Evolutionary conservation across 768 basidiomycete genomes (phyloP).

Genomic region (Suillus plorans): DNA sequence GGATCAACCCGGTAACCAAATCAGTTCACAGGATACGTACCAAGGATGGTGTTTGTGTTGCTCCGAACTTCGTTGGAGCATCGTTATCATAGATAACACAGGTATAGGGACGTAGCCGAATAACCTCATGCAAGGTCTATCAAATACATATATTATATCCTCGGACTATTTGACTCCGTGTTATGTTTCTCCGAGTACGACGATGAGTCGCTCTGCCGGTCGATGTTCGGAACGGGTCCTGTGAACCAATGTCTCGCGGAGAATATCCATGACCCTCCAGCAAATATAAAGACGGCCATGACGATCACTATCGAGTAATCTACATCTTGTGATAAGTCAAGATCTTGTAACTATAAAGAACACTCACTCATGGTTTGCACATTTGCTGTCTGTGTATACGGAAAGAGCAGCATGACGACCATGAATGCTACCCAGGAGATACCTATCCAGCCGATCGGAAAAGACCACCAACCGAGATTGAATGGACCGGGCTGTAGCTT

Average conservation of each 20-base stretch:
- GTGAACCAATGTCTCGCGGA: constrained; percentile 36
- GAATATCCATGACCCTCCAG: constrained; percentile 32
- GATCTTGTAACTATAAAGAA: background rate
- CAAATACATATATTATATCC: background rate
- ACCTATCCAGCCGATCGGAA: constrained; percentile 29
- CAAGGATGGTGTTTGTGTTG: constrained; percentile 75
- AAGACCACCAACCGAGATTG: constrained; percentile 29
- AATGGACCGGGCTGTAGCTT: constrained; percentile 36
- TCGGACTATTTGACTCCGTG: background rate
- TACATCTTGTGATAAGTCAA: constrained; percentile 2
- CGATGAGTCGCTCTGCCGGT: constrained; percentile 1
- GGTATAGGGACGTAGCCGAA: background rate
- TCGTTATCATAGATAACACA: constrained; percentile 71
- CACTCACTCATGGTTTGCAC: constrained; percentile 35
- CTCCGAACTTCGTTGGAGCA: constrained; percentile 83
- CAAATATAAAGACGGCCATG: constrained; percentile 29
- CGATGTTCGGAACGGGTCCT: constrained; percentile 33
- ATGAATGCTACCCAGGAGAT: constrained; percentile 35
- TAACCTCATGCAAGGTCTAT: background rate
- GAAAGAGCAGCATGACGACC: constrained; percentile 34
- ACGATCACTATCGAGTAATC: constrained; percentile 30
- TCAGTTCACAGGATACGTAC: constrained; percentile 84
- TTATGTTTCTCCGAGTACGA: constrained; percentile 11
- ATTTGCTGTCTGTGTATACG: constrained; percentile 19
- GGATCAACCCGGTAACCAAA: constrained; percentile 84